Percentiles rank a stretch among this genome's conserved stretches.
Evolutionary conservation across 2,329 filamentous ascomycete genomes (phyloP).

Genomic region (Aspergillus brunneoviolaceus): DNA sequence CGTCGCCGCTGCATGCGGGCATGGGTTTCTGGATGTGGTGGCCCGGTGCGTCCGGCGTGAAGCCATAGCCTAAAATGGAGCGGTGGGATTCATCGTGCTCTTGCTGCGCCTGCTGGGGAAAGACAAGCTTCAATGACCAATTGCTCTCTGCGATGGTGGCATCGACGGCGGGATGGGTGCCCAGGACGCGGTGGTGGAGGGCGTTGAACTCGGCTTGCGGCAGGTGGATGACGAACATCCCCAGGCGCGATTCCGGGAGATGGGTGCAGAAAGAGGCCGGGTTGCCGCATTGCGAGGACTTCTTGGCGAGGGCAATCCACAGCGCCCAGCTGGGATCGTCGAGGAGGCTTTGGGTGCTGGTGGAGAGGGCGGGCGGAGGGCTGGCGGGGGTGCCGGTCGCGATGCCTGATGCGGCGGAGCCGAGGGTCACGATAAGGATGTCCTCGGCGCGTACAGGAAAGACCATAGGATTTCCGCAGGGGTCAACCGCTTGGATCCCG

Average conservation of each 20-base stretch:
- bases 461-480: not conserved
- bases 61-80: conserved; percentile 41
- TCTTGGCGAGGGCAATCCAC: not conserved
- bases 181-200: not conserved
- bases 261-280: conserved; percentile 3
- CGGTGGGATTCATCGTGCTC: not conserved
- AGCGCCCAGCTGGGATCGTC: conserved; percentile 1
- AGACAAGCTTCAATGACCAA: not conserved
- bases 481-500: not conserved
- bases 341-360: not conserved
- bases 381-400: not conserved
- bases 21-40: conserved; percentile 44
- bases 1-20: conserved; percentile 41
- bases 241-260: not conserved
- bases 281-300: not conserved
- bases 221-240: conserved; percentile 3
- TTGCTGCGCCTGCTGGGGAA: not conserved
- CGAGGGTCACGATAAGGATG: conserved; percentile 1
- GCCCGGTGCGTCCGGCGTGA: conserved; percentile 39
- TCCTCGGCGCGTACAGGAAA: not conserved
- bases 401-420: not conserved
- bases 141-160: not conserved
- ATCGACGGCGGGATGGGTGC: not conserved
- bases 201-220: not conserved
- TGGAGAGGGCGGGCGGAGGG: not conserved